Conservation (phyloP, 495 filamentous ascomycete species). For the Tuber borchii region DNA sequence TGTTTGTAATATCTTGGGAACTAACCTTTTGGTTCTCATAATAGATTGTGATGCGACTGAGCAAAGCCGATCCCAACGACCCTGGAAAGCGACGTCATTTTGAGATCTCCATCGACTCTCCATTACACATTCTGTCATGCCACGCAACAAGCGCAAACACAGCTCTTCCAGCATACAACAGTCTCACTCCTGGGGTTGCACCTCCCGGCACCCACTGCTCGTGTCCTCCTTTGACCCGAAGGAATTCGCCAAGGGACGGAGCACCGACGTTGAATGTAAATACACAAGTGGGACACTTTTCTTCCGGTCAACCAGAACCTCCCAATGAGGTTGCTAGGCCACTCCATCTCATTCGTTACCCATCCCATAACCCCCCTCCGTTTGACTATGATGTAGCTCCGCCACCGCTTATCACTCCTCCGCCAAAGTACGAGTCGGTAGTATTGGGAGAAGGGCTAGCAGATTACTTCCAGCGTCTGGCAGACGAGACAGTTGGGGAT, state of each 20-base stretch:
- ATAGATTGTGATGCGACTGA: conserved; percentile 94
- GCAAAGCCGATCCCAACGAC: conserved; percentile 73
- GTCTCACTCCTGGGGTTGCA: conserved; percentile 50
- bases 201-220: conserved; percentile 37
- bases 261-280: conserved; percentile 57
- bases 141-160: conserved; percentile 88
- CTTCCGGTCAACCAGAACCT: conserved; percentile 16
- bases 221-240: conserved; percentile 38
- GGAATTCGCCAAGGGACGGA: conserved; percentile 64
- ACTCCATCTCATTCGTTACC: conserved; percentile 81
- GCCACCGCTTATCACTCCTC: conserved; percentile 50
- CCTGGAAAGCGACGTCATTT: conserved; percentile 83
- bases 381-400: conserved; percentile 88
- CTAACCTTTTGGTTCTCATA: conserved; percentile 29
- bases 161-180: conserved; percentile 75
- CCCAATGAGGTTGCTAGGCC: conserved; percentile 50
- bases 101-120: conserved; percentile 97
- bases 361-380: conserved; percentile 82
- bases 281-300: conserved; percentile 28
- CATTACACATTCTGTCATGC: conserved; percentile 92
- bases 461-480: conserved; percentile 77
- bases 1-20: conserved; percentile 11
- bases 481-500: conserved; percentile 54
- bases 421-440: conserved; percentile 78
- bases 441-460: conserved; percentile 78